These are phyloP conservation scores for Umbelopsis vinacea DNA, from an alignment of 192 early-diverging fungal genomes.

Conservation along the genomic window DNA sequence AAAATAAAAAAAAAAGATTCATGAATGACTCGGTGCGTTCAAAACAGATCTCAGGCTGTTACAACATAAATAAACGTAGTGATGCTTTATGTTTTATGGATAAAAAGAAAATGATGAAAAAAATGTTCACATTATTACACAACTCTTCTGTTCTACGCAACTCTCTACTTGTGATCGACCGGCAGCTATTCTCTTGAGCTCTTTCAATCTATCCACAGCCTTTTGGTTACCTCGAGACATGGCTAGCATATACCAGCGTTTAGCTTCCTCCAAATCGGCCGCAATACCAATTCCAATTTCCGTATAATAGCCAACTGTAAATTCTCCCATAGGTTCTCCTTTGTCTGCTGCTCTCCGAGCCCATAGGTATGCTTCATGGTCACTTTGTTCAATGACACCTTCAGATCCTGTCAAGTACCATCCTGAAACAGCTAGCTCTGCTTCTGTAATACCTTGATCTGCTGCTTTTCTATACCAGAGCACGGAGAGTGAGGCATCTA, in stretches of 20 bases:
- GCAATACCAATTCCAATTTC: conserved; percentile 89
- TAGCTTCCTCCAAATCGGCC: conserved; percentile 81
- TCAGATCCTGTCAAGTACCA: conserved; percentile 96
- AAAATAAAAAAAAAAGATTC: background rate
- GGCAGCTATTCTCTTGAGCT: conserved; percentile 63
- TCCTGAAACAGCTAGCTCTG: conserved; percentile 95
- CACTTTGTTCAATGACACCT: conserved; percentile 84
- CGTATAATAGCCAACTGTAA: conserved; percentile 94
- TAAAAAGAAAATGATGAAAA: background rate
- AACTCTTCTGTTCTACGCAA: background rate
- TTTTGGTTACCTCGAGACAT: conserved; percentile 85
- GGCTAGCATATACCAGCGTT: conserved; percentile 86
- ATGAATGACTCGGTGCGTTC: background rate
- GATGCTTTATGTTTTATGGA: background rate
- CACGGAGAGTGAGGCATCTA: conserved; percentile 89
- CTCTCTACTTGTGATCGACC: conserved; percentile 29
- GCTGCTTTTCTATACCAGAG: conserved; percentile 96
- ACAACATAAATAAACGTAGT: background rate
- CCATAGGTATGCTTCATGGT: conserved; percentile 97
- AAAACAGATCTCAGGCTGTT: background rate
- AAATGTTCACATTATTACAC: conserved; percentile 16
- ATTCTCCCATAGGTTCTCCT: conserved; percentile 94
- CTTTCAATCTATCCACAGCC: conserved; percentile 81
- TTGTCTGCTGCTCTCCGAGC: conserved; percentile 95
- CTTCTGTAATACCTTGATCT: conserved; percentile 88